phyloP scores from a whole-genome alignment of 225 moss, liverwort and hornwort species.

The Physcomitrium patens region DNA sequence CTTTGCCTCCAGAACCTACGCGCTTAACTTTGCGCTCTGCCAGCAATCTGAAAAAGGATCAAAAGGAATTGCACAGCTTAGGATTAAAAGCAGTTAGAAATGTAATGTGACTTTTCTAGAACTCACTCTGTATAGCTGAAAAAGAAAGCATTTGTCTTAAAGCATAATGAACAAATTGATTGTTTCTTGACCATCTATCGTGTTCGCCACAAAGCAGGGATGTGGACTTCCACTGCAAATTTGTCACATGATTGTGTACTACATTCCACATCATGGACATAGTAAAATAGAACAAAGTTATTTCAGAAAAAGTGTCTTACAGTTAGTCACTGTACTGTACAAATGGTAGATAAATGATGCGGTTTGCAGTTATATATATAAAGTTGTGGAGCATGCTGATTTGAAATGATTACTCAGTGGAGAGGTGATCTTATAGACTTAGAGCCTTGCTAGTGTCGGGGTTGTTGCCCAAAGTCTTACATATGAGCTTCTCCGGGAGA shows the following conservation, averaged over 20 bases:
- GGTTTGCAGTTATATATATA: neutral
- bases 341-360: constrained; percentile 10
- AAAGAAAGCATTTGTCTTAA: constrained; percentile 1
- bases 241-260: neutral
- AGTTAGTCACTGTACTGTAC: neutral
- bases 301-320: neutral
- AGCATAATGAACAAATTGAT: constrained; percentile 15
- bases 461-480: constrained; percentile 79
- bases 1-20: constrained; percentile 78
- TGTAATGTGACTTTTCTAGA: neutral
- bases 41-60: constrained; percentile 64
- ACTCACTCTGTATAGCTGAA: neutral
- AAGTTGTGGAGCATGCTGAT: constrained; percentile 14
- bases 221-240: neutral
- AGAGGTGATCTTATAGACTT: constrained; percentile 63
- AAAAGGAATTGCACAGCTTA: constrained; percentile 11
- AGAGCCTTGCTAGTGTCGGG: constrained; percentile 95
- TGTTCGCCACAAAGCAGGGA: neutral
- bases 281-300: neutral
- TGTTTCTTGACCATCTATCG: neutral
- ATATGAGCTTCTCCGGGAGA: constrained; percentile 75
- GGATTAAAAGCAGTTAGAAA: neutral
- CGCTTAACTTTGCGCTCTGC: constrained; percentile 62
- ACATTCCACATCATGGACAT: neutral
- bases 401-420: constrained; percentile 4